Evolutionary conservation across 2,329 filamentous ascomycete species (phyloP).

Genomic region (Cylindrodendrum hubeiense): DNA sequence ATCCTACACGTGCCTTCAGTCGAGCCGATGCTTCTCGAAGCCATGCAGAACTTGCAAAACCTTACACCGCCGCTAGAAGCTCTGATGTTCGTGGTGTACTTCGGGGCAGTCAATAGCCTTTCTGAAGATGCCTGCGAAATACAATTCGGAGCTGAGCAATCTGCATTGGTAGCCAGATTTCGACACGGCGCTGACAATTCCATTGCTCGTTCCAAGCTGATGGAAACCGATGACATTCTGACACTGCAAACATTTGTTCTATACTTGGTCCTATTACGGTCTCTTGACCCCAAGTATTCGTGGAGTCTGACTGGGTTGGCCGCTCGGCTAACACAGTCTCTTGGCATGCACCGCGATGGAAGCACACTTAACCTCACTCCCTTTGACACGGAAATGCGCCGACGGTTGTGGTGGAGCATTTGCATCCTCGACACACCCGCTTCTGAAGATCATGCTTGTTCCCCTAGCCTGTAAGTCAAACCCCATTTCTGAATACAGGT

Average conservation of each 20-base stretch:
- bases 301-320: slow-evolving; percentile 20
- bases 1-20: slow-evolving; percentile 22
- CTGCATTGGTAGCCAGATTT: slow-evolving; percentile 8
- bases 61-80: slow-evolving; percentile 12
- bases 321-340: slow-evolving; percentile 14
- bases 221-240: slow-evolving; percentile 21
- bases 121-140: slow-evolving; percentile 7
- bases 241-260: slow-evolving; percentile 20
- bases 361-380: slow-evolving; percentile 16
- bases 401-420: slow-evolving; percentile 24
- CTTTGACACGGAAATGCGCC: slow-evolving; percentile 24
- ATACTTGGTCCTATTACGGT: slow-evolving; percentile 17
- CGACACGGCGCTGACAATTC: slow-evolving; percentile 15
- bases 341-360: slow-evolving; percentile 24
- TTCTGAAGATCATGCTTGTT: slow-evolving; percentile 19
- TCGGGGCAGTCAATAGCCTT: slow-evolving; percentile 19
- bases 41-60: slow-evolving; percentile 10
- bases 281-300: slow-evolving; percentile 16
- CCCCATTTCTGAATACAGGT: background rate
- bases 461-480: slow-evolving; percentile 13
- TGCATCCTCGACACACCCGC: slow-evolving; percentile 23
- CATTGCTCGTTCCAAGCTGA: slow-evolving; percentile 16
- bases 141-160: slow-evolving; percentile 5
- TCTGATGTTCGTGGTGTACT: slow-evolving; percentile 19
- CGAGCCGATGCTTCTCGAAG: slow-evolving; percentile 10